Evolutionary conservation across 1,139 yeast species (phyloP), one percentile per base, ranked within the genome.

Genomic region (Geotrichum cucujoidarum): DNA sequence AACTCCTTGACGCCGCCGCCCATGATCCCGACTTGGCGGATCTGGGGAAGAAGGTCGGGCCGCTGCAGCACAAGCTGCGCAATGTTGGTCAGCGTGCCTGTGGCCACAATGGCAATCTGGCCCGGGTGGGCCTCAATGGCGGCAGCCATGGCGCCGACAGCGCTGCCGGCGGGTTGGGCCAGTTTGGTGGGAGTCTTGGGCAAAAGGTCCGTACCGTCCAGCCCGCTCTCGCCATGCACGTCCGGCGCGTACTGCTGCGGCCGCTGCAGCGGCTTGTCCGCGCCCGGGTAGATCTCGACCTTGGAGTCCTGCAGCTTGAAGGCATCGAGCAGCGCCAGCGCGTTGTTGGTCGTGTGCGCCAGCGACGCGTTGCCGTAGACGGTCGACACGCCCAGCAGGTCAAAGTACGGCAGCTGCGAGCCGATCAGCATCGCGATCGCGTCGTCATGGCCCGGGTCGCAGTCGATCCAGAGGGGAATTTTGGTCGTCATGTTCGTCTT

Each of bases 401-500:
- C 62, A 61, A 81, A 77, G 35, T 73, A 67, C 0, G 85, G 85
- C 54, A 78, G 75, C 60, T 75, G 79, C 4, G 78, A 68, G 0
- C 86, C 78, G 34, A 88, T 58, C 17, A 85, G 68, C 6, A 88
- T 71, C 8, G 95, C 95, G 46, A 86, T 76, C 1, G 88, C 85
- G 60, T 88, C 97, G 62, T 88, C 96, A 59, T 85, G 92, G 2
- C 95, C 95, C 0, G 95, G 95, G 62, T 88, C 96, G 62, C 95
- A 88, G 66, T 88, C 96, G n/a, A 88, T 64, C 95, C 96, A 85
- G 5, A 86, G 59, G 0, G 90, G 90, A 18, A 82, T 61, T 47
- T 44, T 40, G 24, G 17, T 22, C 3, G 43, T 39, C 35, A 29
- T 39, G 5, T n/a, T n/a, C n/a, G n/a, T n/a, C n/a, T n/a, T n/a